A percentile compares a stretch with the other conserved stretches of the same genome.
Evolutionary conservation across 2,329 filamentous ascomycete species (phyloP).

Genomic region (Aspergillus sp.): DNA sequence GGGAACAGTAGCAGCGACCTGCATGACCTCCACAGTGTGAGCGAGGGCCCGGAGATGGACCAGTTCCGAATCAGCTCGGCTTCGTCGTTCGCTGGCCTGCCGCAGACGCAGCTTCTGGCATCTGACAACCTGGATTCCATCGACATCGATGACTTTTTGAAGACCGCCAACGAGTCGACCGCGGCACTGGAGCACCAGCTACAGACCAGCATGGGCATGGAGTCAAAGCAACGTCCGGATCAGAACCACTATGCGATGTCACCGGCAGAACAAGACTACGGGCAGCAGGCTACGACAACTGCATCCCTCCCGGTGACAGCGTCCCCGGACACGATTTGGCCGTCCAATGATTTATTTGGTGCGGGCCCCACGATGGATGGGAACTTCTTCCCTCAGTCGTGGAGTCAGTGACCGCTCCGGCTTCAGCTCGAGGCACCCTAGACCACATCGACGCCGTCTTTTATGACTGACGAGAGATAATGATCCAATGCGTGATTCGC

Average conservation of each 20-base stretch:
- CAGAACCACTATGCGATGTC: conserved; percentile 22
- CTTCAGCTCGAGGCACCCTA: conserved; percentile 22
- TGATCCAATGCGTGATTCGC: conserved; percentile 31
- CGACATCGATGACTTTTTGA: conserved; percentile 37
- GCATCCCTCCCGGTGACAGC: conserved; percentile 14
- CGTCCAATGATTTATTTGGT: conserved; percentile 23
- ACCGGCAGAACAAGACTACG: conserved; percentile 14
- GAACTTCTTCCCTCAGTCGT: conserved; percentile 22
- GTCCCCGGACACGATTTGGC: conserved; percentile 26
- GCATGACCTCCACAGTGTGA: conserved; percentile 32
- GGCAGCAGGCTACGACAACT: conserved; percentile 13
- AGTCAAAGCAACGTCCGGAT: conserved; percentile 22
- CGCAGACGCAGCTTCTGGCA: conserved; percentile 33
- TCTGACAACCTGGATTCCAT: conserved; percentile 32
- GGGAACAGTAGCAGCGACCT: conserved; percentile 21
- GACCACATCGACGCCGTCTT: conserved; percentile 34
- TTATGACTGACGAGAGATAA: conserved; percentile 39
- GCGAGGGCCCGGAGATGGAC: conserved; percentile 33
- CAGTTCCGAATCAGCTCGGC: conserved; percentile 34
- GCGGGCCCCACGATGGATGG: conserved; percentile 23
- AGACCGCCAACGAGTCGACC: conserved; percentile 32
- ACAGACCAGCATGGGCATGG: conserved; percentile 28
- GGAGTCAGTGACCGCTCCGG: conserved; percentile 17
- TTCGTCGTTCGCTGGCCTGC: conserved; percentile 34
- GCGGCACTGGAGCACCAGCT: conserved; percentile 32